Percentiles rank a stretch among this genome's conserved stretches.
phyloP scores from a whole-genome alignment of 2,329 filamentous ascomycete genomes.

The Septoria petroselini region DNA sequence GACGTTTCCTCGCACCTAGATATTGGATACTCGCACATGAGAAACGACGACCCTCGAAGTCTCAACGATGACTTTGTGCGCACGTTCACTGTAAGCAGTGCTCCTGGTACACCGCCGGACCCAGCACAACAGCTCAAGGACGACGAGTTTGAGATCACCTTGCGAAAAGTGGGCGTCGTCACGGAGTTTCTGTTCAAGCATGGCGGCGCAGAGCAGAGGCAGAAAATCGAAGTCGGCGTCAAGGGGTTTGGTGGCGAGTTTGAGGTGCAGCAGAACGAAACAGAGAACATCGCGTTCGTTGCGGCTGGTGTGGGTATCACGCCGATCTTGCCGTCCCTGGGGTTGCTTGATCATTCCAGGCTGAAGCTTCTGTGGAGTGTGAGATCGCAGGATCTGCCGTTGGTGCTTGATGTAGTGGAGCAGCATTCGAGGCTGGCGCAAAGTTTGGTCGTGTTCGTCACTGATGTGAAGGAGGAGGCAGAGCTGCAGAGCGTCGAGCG shows the following conservation, averaged over 20 bases:
- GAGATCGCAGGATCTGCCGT: conserved; percentile 56
- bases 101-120: conserved; percentile 41
- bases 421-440: conserved; percentile 51
- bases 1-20: conserved; percentile 68
- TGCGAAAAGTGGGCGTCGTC: conserved; percentile 64
- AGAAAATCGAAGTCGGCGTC: conserved; percentile 61
- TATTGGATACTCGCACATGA: conserved; percentile 77
- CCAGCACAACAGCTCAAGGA: conserved; percentile 29
- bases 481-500: conserved; percentile 40
- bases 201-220: conserved; percentile 16
- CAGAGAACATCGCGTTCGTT: conserved; percentile 58
- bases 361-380: conserved; percentile 69
- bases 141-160: conserved; percentile 67
- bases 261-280: conserved; percentile 33
- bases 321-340: conserved; percentile 62
- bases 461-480: conserved; percentile 37
- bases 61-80: conserved; percentile 81
- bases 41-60: conserved; percentile 71
- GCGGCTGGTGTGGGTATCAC: conserved; percentile 82
- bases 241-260: conserved; percentile 72
- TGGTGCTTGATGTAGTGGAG: conserved; percentile 60
- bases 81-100: conserved; percentile 76
- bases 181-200: conserved; percentile 62
- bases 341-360: conserved; percentile 35
- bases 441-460: conserved; percentile 63